Base-by-base conservation (phyloP, 257 asterid species). In the Nicotiana noctiflora region DNA sequence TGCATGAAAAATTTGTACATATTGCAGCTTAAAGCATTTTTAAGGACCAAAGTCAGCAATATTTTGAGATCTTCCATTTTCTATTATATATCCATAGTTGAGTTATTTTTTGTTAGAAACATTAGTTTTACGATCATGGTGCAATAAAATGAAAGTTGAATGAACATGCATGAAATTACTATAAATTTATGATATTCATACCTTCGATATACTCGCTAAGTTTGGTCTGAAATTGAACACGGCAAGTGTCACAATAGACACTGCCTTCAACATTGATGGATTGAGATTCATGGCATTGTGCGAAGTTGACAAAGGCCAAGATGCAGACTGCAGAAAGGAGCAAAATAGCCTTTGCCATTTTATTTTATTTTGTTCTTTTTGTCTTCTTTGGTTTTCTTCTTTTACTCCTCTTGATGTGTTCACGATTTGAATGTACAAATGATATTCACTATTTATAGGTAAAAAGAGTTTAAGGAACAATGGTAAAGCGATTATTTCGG, bases 221-320 rank as follows among this genome's bases (percentile, higher is more conserved):
- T 51, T 9, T 51, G 77, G 79, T 66, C 40, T 31, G 14, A 31
- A 80, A 80, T 44, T 70, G 59, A 25, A 67, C 68, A 7, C 78
- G 55, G 52, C 83, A 80, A 31, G 83, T 75, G 34, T 80, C 83
- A 46, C 83, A 80, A 66, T 67, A 80, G 61, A 80, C 78, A n/a
- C 34, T 15, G 14, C 83, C 83, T 66, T 80, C 63, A 13, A 80
- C 79, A 19, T 53, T 55, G 79, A 80, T 19, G 62, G 9, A 5
- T 4, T 18, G 23, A 23, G 34, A 6, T 0, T 61, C 56, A 12
- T 67, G 67, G 40, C 70, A 34, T 37, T 53, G 44, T 32, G 79
- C 60, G 9, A 66, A 66, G 70, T 60, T 68, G 83, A 70, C 79
- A 68, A 80, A 52, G 78, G 83, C 79, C 83, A 80, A 80, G 64